Evolutionary conservation across 192 early-diverging fungal species (phyloP).

Genomic region (Coemansia sp.): DNA sequence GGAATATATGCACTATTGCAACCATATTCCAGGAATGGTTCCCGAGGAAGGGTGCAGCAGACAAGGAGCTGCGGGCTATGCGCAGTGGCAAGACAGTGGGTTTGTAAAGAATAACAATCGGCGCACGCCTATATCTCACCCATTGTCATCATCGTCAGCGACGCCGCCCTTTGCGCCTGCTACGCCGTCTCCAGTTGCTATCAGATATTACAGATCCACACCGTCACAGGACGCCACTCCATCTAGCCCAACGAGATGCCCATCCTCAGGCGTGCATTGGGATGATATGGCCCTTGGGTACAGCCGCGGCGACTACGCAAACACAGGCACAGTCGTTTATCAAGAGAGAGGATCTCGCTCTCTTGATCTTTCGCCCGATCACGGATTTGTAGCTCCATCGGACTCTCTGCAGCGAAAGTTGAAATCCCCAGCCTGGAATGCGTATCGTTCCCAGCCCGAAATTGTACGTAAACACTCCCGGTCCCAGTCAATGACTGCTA

Average conservation of each 20-base stretch:
- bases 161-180: slow-evolving; percentile 12
- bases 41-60: background rate
- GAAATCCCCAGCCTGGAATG: slow-evolving; percentile 17
- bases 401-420: background rate
- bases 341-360: slow-evolving; percentile 33
- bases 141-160: background rate
- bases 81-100: background rate
- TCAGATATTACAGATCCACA: slow-evolving; percentile 20
- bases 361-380: slow-evolving; percentile 17
- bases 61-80: background rate
- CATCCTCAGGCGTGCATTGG: slow-evolving; percentile 14
- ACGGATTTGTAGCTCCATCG: background rate
- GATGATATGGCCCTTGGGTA: slow-evolving; percentile 9
- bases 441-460: slow-evolving; percentile 35
- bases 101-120: background rate
- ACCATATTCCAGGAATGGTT: background rate
- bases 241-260: background rate
- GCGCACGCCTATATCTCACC: background rate
- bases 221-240: slow-evolving; percentile 24
- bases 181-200: slow-evolving; percentile 25
- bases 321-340: slow-evolving; percentile 23
- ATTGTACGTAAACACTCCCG: slow-evolving; percentile 21
- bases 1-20: background rate
- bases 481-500: slow-evolving; percentile 13
- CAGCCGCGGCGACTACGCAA: background rate